Evolutionary conservation across 2,329 filamentous ascomycete genomes (phyloP).

Genomic region (Aureobasidium sp.): DNA sequence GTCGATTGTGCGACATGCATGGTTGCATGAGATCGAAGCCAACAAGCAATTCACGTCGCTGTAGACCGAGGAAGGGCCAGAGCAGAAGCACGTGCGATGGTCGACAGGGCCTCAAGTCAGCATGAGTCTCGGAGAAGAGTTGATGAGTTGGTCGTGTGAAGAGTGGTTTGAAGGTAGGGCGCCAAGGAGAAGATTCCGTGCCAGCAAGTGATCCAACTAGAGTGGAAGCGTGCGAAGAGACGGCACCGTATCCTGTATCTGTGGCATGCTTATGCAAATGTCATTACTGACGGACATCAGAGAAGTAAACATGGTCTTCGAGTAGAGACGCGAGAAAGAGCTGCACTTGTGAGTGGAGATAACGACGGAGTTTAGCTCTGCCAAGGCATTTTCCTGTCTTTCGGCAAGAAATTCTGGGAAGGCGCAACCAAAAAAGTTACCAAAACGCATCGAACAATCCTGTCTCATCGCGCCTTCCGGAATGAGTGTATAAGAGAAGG

Average conservation of each 20-base stretch:
- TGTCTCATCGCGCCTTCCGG: background rate
- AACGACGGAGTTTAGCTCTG: background rate
- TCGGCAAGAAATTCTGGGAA: slow-evolving; percentile 4
- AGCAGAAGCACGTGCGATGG: background rate
- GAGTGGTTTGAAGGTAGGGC: no score
- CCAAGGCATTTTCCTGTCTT: background rate
- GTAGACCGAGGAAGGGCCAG: background rate
- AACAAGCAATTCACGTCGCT: background rate
- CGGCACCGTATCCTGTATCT: no score
- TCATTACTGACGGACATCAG: background rate
- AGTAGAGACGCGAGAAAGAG: background rate
- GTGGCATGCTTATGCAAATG: no score
- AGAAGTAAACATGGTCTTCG: background rate
- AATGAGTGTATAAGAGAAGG: background rate
- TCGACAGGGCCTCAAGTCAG: no score
- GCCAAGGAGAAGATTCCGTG: no score
- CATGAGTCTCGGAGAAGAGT: no score
- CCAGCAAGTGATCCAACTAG: no score
- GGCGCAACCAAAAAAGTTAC: background rate
- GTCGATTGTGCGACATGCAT: background rate
- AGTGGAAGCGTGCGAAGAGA: no score
- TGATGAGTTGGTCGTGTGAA: no score
- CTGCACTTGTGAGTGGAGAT: background rate
- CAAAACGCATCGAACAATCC: background rate
- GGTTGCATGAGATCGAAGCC: background rate